These are phyloP conservation scores for Monosporozyma siamensis DNA, from an alignment of 805 yeast genomes.

Conservation along the genomic window DNA sequence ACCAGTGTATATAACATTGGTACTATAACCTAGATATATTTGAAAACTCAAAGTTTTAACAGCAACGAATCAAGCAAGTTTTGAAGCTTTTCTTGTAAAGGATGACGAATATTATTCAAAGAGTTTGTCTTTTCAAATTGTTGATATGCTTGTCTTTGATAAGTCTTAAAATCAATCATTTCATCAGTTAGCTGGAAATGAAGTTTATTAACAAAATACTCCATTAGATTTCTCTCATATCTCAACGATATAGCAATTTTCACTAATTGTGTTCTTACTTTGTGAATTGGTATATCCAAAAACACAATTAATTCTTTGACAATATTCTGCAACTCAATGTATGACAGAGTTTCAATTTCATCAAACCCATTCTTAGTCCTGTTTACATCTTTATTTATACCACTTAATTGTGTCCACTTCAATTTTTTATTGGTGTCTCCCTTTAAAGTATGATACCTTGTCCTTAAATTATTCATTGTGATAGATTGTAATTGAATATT, in stretches of 20 bases:
- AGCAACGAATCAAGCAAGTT: conserved; percentile 17
- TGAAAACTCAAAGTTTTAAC: background rate
- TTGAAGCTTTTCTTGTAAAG: conserved; percentile 22
- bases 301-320: conserved; percentile 29
- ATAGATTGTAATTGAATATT: background rate
- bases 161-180: conserved; percentile 19
- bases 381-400: background rate
- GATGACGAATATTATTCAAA: conserved; percentile 17
- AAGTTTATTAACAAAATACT: conserved; percentile 27
- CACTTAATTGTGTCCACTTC: conserved; percentile 6
- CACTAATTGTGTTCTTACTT: conserved; percentile 22
- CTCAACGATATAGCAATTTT: conserved; percentile 19
- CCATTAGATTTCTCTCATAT: conserved; percentile 23
- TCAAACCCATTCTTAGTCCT: conserved; percentile 11
- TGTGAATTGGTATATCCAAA: conserved; percentile 27
- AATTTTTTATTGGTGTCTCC: conserved; percentile 23
- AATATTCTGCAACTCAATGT: conserved; percentile 29
- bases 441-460: background rate
- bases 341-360: conserved; percentile 23
- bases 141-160: conserved; percentile 16
- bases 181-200: conserved; percentile 27
- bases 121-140: conserved; percentile 14
- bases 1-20: too few species aligned
- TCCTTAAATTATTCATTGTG: background rate
- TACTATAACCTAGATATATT: background rate